phyloP scores from a whole-genome alignment of 2,329 filamentous ascomycete species.

The Trichophyton benhamiae region DNA sequence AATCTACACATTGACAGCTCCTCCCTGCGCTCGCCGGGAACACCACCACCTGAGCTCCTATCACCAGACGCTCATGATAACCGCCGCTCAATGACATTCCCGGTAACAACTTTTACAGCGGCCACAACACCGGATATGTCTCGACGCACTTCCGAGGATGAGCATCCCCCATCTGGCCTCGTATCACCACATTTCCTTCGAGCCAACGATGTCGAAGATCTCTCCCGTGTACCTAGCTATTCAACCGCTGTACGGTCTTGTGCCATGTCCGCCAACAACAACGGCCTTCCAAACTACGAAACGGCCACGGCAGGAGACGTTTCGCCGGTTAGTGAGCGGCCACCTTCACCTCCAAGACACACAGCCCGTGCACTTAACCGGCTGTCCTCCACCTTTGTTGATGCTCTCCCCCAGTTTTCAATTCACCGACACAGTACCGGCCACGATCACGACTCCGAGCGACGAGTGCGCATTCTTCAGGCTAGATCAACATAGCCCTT shows the following conservation, averaged over 20 bases:
- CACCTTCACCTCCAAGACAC: neutral
- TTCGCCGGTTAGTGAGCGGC: neutral
- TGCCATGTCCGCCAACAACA: conserved; percentile 39
- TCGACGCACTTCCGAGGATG: conserved; percentile 37
- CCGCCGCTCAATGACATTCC: neutral
- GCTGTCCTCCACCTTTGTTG: neutral
- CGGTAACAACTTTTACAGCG: conserved; percentile 5
- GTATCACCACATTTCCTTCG: conserved; percentile 30
- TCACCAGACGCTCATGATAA: neutral
- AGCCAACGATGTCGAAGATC: conserved; percentile 47
- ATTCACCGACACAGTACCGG: neutral
- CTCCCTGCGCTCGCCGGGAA: neutral
- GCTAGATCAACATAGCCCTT: neutral
- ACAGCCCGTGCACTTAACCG: neutral
- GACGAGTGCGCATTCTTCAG: neutral
- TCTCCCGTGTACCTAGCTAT: conserved; percentile 67
- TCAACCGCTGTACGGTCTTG: conserved; percentile 58
- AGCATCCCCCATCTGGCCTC: conserved; percentile 33
- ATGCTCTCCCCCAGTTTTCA: neutral
- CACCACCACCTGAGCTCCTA: neutral
- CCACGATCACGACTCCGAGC: neutral
- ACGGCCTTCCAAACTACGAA: conserved; percentile 53
- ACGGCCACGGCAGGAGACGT: conserved; percentile 24
- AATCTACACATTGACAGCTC: conserved; percentile 32
- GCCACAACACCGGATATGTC: conserved; percentile 27